These are phyloP conservation scores for Sphaceloma murrayae DNA, from an alignment of 2,329 filamentous ascomycete genomes.

Conservation along the genomic window DNA sequence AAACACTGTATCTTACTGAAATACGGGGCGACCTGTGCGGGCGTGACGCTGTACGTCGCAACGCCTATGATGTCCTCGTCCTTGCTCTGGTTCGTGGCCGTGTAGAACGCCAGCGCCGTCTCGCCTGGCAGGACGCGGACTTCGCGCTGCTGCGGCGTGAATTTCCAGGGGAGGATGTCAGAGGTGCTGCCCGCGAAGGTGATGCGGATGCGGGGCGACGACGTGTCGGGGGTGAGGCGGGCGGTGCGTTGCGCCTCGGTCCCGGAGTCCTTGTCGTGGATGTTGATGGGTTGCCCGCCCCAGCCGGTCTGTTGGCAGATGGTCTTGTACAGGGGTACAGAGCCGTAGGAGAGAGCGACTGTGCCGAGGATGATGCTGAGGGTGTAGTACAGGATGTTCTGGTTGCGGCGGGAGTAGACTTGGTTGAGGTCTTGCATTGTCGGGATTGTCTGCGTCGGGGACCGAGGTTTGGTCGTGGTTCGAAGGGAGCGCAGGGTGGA, in stretches of 20 bases:
- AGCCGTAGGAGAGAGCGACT: conserved; percentile 70
- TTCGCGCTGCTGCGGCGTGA: conserved; percentile 91
- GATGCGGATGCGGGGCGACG: conserved; percentile 77
- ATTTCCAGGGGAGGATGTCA: conserved; percentile 94
- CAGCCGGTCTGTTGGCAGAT: conserved; percentile 75
- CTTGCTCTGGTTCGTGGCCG: conserved; percentile 80
- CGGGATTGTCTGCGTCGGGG: not conserved
- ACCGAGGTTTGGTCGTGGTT: not conserved
- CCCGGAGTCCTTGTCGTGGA: conserved; percentile 48
- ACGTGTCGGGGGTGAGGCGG: conserved; percentile 70
- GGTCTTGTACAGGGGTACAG: conserved; percentile 82
- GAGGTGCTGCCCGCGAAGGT: conserved; percentile 95
- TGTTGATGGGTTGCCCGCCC: conserved; percentile 83
- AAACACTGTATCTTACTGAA: conserved; percentile 99
- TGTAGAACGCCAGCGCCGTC: conserved; percentile 95
- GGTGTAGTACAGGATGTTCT: conserved; percentile 54
- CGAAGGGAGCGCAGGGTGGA: not conserved
- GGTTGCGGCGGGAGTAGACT: conserved; percentile 18
- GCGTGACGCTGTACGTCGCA: conserved; percentile 94
- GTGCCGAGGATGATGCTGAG: conserved; percentile 70
- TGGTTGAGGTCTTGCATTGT: conserved; percentile 19
- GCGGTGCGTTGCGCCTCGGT: conserved; percentile 46
- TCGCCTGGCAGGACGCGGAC: conserved; percentile 91
- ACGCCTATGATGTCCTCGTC: conserved; percentile 89
- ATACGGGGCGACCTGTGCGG: conserved; percentile 89